phyloP scores from a whole-genome alignment of 345 rosid species.

The Salix exigua region DNA sequence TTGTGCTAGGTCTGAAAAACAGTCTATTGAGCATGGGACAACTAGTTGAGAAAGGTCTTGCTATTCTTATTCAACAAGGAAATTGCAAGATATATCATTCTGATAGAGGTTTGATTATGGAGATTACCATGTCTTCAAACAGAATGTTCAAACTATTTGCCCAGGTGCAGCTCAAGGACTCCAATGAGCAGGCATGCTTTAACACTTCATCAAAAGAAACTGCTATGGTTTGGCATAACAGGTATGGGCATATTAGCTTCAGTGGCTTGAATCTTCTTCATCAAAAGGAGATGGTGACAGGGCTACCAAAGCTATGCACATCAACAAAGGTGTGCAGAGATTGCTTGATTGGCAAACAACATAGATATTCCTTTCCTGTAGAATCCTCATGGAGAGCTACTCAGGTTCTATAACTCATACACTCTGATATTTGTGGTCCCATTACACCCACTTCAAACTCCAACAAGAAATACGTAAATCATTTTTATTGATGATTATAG shows the following conservation, averaged over 20 bases:
- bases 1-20: neutral
- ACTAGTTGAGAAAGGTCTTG: neutral
- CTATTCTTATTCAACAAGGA: neutral
- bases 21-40: neutral
- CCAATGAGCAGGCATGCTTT: neutral
- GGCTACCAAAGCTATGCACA: neutral
- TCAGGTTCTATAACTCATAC: neutral
- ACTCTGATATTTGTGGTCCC: conserved; percentile 4
- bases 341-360: neutral
- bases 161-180: neutral
- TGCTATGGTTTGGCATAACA: neutral
- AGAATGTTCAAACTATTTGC: neutral
- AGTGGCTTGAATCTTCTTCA: neutral
- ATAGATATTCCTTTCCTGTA: neutral
- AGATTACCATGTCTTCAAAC: neutral
- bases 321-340: neutral
- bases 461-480: neutral
- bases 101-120: neutral
- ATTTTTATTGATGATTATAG: neutral
- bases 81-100: neutral
- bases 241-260: conserved; percentile 3
- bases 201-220: neutral
- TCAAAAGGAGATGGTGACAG: neutral
- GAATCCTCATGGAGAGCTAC: neutral
- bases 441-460: neutral